Base-by-base conservation (phyloP, 2,329 filamentous ascomycete species). In the Aspergillus persii region DNA sequence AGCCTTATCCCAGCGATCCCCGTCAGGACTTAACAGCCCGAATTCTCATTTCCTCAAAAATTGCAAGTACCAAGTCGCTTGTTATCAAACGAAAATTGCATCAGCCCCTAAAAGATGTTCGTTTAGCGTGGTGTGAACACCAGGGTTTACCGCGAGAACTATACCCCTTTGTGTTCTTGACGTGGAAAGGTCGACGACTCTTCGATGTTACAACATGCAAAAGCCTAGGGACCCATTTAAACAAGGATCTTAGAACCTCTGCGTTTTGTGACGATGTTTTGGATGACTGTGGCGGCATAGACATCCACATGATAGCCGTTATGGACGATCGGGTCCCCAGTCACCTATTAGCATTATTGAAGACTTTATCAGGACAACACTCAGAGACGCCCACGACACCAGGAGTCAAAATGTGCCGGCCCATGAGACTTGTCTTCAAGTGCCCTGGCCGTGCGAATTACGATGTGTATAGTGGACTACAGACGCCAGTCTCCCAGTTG, bases 301-400 rank as follows among this genome's bases (percentile, higher is more conserved):
- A 84, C 55, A 83, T 96, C n/a, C 84, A 89, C 64, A 82, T 96
- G 63, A 88, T 93, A 72, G 90, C 89, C 6, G 91, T 90, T 83
- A 94, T 90, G 0, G 80, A 86, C 7, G 85, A 89, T 9, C 53
- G 74, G 31, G 47, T 58, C 27, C 49, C 8, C 30, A 39, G 41
- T 27, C 30, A 23, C 36, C n/a, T 44, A 7, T 48, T 23, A 47
- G 41, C 53, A 36, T 52, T 29, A 29, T 49, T 26, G 3, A 23
- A 53, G 41, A 48, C 15, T 41, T 41, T n/a, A 12, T 7, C 15
- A 41, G 36, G 36, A 8, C 15, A n/a, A 6, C 36, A 41, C 6
- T 15, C 15, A 12, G 12, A 41, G 36, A 15, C 15, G 4, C 12
- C 11, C 15, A 6, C 36, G 15, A 12, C 33, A 26, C 44, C 27